Evolutionary conservation across 805 yeast species (phyloP), one percentile per base, ranked within the genome.

Genomic region (Kluyveromyces wickerhamii): DNA sequence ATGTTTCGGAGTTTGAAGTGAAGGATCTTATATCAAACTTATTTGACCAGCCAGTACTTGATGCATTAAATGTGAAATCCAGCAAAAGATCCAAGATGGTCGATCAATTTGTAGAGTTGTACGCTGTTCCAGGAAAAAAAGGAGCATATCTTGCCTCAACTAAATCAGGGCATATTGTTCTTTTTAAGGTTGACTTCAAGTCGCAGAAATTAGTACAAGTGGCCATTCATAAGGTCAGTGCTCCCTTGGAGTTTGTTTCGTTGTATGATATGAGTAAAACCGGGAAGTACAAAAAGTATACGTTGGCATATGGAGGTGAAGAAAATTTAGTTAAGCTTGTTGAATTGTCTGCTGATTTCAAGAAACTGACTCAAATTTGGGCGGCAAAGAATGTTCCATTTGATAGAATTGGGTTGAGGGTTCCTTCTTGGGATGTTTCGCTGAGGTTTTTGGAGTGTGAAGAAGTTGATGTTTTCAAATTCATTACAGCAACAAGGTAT

Each of bases 291-390:
- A 31, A 35, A 15, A 34, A 15, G 6, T 29, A 37, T 15, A 54
- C 77, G 2, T 74, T 82, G 57, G 95, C 92, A 1, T 73, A 65
- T 48, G 96, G 96, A 22, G 98, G 97, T 19, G 74, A 84, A 50
- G 94, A 87, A 47, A 76, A 76, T 39, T 35, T 55, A n/a, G 54
- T 57, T 13, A 57, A 57, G 34, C 50, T 52, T 21, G 46, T 49
- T 5, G 48, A 50, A 26, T 25, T 49, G 10, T 41, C 45, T 3
- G 48, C 55, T 5, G 45, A 42, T 27, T 49, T 41, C 14, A 45
- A 15, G 36, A 51, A 29, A 46, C 58, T 41, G 50, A 57, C 47
- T 48, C 45, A 49, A 49, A 41, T 80, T 4, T 88, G 81, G 69
- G 67, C 71, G 44, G 95, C 81, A 2, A 82, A 82, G 52, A 86